Base-by-base conservation (phyloP, 371 early-diverging fungal genomes). In the Mucor lusitanicus region DNA sequence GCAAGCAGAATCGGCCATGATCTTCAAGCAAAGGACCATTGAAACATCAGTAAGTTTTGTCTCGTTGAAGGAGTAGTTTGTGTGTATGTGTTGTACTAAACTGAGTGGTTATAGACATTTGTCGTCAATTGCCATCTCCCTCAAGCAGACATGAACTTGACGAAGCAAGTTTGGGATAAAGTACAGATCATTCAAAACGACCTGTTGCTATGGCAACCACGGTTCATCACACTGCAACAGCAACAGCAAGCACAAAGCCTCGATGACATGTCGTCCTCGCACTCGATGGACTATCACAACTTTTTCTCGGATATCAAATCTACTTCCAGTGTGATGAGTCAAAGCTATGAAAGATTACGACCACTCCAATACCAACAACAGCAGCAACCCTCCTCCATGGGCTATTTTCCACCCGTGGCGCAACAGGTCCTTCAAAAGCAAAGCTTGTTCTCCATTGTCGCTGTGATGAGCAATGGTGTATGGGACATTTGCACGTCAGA, bases 181-280 rank as follows among this genome's bases (percentile, higher is more conserved):
- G 69, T 92, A 3, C 91, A 91, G 67, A 81, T 89, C 21, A 73
- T 93, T 25, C 78, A 90, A 53, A 93, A 92, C 65, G 92, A 91
- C 57, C 68, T 92, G 27, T 58, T 87, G 40, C 65, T 90, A 32
- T 93, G 92, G 92, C 84, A 85, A 57, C 88, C 84, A 13, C 70
- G 60, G 28, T 86, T 80, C 61, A 50, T 80, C 6, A 48, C 54
- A 23, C 1, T 35, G 12, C 37, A 35, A 35, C 37, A 9, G 15
- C 46, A 64, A 57, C 69, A 58, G 28, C 46, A 46, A 15, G 32
- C 25, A 2, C 35, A 63, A 9, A 50, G 25, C 12, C 13, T 50
- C 1, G 32, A 15, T 11, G 63, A 63, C 13, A 7, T 63, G 17
- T 63, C 63, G 0, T 50, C 54, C 3, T 62, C 37, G 11, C 56